phyloP scores from a whole-genome alignment of 148 eudicot genomes.

The Nyssa sinensis region DNA sequence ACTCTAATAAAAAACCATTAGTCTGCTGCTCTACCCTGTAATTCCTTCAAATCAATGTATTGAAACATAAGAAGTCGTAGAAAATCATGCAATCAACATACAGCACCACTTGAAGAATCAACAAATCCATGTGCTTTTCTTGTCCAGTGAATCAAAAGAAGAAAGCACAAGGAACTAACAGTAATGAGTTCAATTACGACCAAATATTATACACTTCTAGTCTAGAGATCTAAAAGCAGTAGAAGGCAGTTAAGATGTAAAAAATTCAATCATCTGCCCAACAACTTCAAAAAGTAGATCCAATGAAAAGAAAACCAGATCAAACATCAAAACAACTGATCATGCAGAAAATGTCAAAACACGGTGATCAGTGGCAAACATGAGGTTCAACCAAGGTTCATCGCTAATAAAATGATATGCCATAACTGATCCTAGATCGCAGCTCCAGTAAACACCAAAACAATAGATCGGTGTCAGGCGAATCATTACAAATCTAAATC shows the following conservation, averaged over 20 bases:
- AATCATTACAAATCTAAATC: constrained; percentile 7
- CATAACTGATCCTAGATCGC: background rate
- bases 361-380: background rate
- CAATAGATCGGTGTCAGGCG: background rate
- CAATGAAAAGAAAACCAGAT: background rate
- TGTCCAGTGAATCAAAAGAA: too few relatives aligned
- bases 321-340: background rate
- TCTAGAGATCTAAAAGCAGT: background rate
- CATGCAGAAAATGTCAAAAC: background rate
- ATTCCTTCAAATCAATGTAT: background rate
- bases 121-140: too few relatives aligned
- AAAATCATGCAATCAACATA: too few relatives aligned
- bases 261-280: background rate
- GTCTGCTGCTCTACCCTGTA: background rate
- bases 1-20: background rate
- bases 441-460: background rate
- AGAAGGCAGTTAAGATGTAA: background rate
- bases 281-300: constrained; percentile 7
- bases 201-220: background rate
- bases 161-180: background rate
- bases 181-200: too few relatives aligned
- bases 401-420: background rate
- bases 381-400: background rate
- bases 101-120: too few relatives aligned
- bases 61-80: too few relatives aligned